Conservation (phyloP, 495 filamentous ascomycete species). For the Penicillium paxilli region DNA sequence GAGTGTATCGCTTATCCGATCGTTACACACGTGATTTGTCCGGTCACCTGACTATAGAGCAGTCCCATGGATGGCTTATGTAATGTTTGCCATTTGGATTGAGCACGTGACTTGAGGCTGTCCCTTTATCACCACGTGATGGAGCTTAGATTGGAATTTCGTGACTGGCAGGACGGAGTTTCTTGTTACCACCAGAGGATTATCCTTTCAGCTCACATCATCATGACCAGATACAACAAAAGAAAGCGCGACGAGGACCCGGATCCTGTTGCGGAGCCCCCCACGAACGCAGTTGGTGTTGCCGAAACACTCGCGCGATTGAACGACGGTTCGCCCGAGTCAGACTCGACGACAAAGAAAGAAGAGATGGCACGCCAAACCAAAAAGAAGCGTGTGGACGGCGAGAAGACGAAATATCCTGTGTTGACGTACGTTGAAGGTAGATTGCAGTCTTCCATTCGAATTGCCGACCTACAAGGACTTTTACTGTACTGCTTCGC, state of each 20-base stretch:
- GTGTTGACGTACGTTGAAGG: slow-evolving; percentile 66
- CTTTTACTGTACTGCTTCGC: slow-evolving; percentile 87
- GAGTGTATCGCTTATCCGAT: not conserved
- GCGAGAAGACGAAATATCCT: slow-evolving; percentile 74
- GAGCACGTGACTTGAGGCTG: too few relatives aligned
- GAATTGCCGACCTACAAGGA: slow-evolving; percentile 74
- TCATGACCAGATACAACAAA: slow-evolving; percentile 30
- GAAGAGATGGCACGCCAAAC: slow-evolving; percentile 24
- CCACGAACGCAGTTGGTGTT: slow-evolving; percentile 25
- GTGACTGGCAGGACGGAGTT: too few relatives aligned
- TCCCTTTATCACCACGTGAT: slow-evolving; percentile 18
- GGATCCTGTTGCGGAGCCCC: slow-evolving; percentile 19
- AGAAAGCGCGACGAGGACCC: slow-evolving; percentile 36
- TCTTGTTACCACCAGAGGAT: too few relatives aligned
- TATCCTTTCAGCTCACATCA: too few relatives aligned
- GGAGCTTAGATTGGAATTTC: not conserved
- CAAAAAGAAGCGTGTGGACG: slow-evolving; percentile 37
- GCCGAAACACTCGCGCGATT: slow-evolving; percentile 34
- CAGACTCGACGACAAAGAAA: slow-evolving; percentile 7
- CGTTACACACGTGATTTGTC: not conserved
- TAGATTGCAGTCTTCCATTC: slow-evolving; percentile 71
- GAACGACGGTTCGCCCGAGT: slow-evolving; percentile 19
- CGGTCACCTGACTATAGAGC: too few relatives aligned
- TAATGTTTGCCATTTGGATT: too few relatives aligned
- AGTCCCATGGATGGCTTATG: too few relatives aligned